Evolutionary conservation across 1,284 basidiomycete species (phyloP), one percentile per base, ranked within the genome.

Genomic region (Fomitopsis pinicola): DNA sequence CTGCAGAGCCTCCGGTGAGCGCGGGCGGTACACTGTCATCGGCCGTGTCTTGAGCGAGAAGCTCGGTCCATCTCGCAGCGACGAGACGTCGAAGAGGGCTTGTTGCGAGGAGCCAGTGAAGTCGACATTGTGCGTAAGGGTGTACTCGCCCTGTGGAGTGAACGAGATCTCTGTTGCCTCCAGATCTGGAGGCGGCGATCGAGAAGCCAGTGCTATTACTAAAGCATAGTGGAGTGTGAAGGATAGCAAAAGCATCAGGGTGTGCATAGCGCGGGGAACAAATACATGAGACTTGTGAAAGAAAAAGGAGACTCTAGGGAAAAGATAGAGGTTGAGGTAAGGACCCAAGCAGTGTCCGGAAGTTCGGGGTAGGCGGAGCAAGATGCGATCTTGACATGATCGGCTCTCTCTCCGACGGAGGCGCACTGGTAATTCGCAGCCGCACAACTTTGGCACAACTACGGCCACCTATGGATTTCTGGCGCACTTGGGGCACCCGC

Each of bases 1-100:
- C 60, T 85, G 79, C 15, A 85, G 74, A 3, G 76, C 79, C 15
- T 77, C 75, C 15, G 78, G 70, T 7, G 86, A 87, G 17, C 76
- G 75, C 5, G 89, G 89, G 33, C 82, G 81, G 66, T 83, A 86
- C 5, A 92, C 79, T 0, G 79, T 81, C 1, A 82, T 88, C 15
- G 83, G 82, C 19, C 77, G 74, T 2, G 85, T 75, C 65, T 77
- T 80, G 7, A 90, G 64, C 3, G 76, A 73, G 35, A 72, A 57
- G 9, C 54, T 57, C 7, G 61, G 50, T 9, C n/a, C 36, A 15
- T 63, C 61, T 44, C 59, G 50, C 14, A 55, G 10, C 9, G 46
- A 36, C n/a, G 36, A 54, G 10, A 61, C 36, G 44, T 58, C 40
- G 60, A 61, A 58, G 28, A 52, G 26, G 28, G 30, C 17, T 35